A percentile compares a stretch with the other conserved stretches of the same genome.
Conservation (phyloP, 495 filamentous ascomycete species). For the Penicillium malachiteum region DNA sequence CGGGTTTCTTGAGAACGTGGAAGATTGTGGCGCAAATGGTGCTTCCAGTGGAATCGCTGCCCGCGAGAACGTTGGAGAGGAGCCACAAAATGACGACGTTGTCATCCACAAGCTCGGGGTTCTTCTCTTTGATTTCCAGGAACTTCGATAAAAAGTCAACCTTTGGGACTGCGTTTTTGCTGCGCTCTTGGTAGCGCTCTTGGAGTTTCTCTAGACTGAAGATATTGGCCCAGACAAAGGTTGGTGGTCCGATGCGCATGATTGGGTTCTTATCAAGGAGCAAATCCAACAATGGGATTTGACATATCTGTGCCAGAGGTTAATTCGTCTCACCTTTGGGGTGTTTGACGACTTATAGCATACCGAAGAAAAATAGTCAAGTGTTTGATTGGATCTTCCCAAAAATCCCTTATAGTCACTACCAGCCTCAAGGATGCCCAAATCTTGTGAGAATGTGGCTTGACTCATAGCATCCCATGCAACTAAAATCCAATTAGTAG, state of each 20-base stretch:
- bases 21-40: constrained; percentile 40
- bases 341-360: neutral
- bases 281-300: constrained; percentile 23
- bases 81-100: constrained; percentile 23
- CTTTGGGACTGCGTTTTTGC: neutral
- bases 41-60: constrained; percentile 36
- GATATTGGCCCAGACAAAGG: constrained; percentile 23
- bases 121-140: constrained; percentile 22
- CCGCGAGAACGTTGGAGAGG: constrained; percentile 32
- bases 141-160: constrained; percentile 26
- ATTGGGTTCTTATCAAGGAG: constrained; percentile 26
- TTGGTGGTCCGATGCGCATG: constrained; percentile 22
- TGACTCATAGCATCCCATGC: constrained; percentile 40
- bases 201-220: constrained; percentile 24
- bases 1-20: constrained; percentile 34
- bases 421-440: constrained; percentile 27
- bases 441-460: constrained; percentile 30
- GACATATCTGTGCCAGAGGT: constrained; percentile 14
- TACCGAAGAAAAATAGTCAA: constrained; percentile 38
- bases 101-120: constrained; percentile 24
- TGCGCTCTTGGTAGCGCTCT: constrained; percentile 12
- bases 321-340: neutral
- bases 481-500: constrained; percentile 17
- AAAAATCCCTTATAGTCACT: constrained; percentile 23
- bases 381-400: constrained; percentile 18